phyloP scores from a whole-genome alignment of 768 basidiomycete genomes.

The Mycena amicta region DNA sequence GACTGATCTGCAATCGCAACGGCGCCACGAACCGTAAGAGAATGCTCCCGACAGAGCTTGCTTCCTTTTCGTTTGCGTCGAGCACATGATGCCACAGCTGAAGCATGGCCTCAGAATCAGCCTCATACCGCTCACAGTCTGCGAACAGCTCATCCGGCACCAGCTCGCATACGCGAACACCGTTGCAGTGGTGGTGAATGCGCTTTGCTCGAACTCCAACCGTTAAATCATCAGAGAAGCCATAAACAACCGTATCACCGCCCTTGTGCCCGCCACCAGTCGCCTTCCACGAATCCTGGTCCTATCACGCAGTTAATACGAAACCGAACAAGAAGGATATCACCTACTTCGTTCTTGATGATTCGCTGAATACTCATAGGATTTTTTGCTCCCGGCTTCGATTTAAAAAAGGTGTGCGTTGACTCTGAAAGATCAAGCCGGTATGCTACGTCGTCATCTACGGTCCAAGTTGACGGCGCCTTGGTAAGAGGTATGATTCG shows the following conservation, averaged over 20 bases:
- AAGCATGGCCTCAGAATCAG: not conserved
- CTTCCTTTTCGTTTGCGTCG: constrained; percentile 6
- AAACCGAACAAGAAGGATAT: not conserved
- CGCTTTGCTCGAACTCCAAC: not conserved
- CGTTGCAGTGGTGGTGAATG: constrained; percentile 1
- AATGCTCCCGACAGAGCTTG: not conserved
- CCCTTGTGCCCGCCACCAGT: not conserved
- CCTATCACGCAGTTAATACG: not conserved
- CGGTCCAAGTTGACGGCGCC: not conserved
- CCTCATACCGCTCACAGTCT: constrained; percentile 3
- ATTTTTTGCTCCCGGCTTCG: not conserved
- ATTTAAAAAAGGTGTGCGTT: not conserved
- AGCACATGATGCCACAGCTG: constrained; percentile 8
- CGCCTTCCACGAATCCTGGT: constrained; percentile 4
- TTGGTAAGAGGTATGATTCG: not conserved
- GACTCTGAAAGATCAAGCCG: not conserved
- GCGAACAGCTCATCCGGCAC: constrained; percentile 1
- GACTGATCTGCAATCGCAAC: not conserved
- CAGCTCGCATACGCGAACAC: constrained; percentile 1
- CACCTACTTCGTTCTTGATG: not conserved
- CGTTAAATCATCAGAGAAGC: not conserved
- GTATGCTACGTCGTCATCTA: not conserved
- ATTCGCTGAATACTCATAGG: no score
- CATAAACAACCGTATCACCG: not conserved
- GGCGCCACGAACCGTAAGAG: constrained; percentile 5